Base-by-base conservation (phyloP, 176 grass and related monocot genomes). In the Elaeis guineensis region DNA sequence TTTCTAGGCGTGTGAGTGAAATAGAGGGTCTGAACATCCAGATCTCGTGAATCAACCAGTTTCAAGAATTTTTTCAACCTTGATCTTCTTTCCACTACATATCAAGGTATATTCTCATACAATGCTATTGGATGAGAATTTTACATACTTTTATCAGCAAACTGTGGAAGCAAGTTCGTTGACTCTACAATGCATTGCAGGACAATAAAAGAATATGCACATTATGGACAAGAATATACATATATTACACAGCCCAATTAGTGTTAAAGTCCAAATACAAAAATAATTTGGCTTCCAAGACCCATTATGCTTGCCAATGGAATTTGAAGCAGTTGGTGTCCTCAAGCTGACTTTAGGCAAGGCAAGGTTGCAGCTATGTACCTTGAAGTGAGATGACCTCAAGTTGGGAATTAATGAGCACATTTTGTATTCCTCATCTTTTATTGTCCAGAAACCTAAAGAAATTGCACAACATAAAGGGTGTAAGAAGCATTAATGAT, bases 191-290 rank as follows among this genome's bases (percentile, higher is more conserved):
- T 35, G 32, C 8, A 9, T 9, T 6, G 32, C 7, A 70, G 65
- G 29, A n/a, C 69, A 52, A 75, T 71, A n/a, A n/a, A n/a, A n/a
- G n/a, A n/a, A n/a, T n/a, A n/a, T n/a, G n/a, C n/a, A n/a, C n/a
- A n/a, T n/a, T 55, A 28, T 32, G 23, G 35, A 16, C 56, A 69
- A 20, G 71, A 35, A n/a, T n/a, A 35, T 35, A 35, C 11, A 72
- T 80, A 72, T 85, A 85, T 75, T 79, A 14, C 62, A 28, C 22
- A 76, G 72, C 82, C 77, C 70, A 15, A 76, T 70, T 51, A 16
- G 51, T 55, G 57, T 72, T 78, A 69, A 17, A 26, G 58, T 68
- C 39, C 57, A 58, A 71, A 51, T 71, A 75, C 61, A 53, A 57
- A 76, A 79, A 23, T 25, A 75, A 79, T 57, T 57, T 49, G 61